phyloP scores from a whole-genome alignment of 345 rosid species.

The Schrenkiella parvula region DNA sequence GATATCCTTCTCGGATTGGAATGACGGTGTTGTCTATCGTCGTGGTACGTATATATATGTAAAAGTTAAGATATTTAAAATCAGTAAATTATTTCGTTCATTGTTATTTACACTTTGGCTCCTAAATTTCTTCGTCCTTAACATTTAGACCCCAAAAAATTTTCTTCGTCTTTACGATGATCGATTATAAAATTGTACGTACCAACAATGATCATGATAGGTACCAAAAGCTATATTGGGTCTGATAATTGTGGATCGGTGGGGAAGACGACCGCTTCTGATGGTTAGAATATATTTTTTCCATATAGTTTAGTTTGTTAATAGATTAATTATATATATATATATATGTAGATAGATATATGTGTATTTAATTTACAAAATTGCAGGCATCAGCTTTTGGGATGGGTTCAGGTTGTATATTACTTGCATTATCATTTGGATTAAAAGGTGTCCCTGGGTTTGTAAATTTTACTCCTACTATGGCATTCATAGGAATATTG shows the following conservation, averaged over 20 bases:
- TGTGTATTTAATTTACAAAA: not conserved
- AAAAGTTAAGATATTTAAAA: not conserved
- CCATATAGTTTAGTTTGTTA: not conserved
- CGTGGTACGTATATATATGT: conserved; percentile 19
- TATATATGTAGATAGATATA: too few relatives aligned
- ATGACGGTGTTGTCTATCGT: conserved; percentile 27
- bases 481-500: not conserved
- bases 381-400: conserved; percentile 43
- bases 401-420: conserved; percentile 33
- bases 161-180: not conserved
- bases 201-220: conserved; percentile 4
- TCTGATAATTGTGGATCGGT: conserved; percentile 17
- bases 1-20: conserved; percentile 31
- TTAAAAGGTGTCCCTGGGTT: conserved; percentile 33
- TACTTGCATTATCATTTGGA: conserved; percentile 40
- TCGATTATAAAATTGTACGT: not conserved
- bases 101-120: not conserved
- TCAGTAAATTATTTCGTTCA: not conserved
- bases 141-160: too few relatives aligned
- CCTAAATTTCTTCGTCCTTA: not conserved
- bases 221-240: conserved; percentile 29
- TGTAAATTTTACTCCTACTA: not conserved
- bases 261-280: conserved; percentile 33
- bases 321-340: not conserved
- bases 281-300: conserved; percentile 6